phyloP scores from a whole-genome alignment of 129 eudicot genomes.

The Flaveria linearis region DNA sequence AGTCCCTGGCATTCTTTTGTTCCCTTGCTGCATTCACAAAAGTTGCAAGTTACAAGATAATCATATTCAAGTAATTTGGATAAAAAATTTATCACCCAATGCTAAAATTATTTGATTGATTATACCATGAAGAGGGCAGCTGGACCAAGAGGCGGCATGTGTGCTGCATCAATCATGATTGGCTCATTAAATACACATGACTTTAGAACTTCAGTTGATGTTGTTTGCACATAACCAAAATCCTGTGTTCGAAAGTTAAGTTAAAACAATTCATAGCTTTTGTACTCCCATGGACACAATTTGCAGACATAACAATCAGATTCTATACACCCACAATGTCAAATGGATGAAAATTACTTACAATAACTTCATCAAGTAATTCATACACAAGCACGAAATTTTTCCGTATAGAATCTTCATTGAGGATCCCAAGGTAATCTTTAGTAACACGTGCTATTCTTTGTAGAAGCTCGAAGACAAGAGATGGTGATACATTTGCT shows the following conservation, averaged over 20 bases:
- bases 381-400: conserved; percentile 93
- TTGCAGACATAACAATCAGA: conserved; percentile 21
- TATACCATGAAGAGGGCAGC: conserved; percentile 92
- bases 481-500: conserved; percentile 82
- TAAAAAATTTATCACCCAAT: not conserved
- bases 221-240: conserved; percentile 96
- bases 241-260: conserved; percentile 52
- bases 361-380: conserved; percentile 93
- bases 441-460: conserved; percentile 94
- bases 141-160: conserved; percentile 93
- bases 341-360: conserved; percentile 46
- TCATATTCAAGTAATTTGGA: conserved; percentile 15
- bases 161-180: conserved; percentile 82
- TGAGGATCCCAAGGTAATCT: conserved; percentile 94
- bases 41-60: conserved; percentile 18
- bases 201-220: conserved; percentile 94
- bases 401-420: conserved; percentile 84
- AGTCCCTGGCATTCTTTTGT: conserved; percentile 97
- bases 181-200: conserved; percentile 93
- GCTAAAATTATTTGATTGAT: conserved; percentile 4
- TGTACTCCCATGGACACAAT: not conserved
- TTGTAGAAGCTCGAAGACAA: conserved; percentile 85
- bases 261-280: not conserved
- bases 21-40: conserved; percentile 74
- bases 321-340: conserved; percentile 20